phyloP scores from a whole-genome alignment of 495 filamentous ascomycete species.

The Podospora pseudopauciseta region DNA sequence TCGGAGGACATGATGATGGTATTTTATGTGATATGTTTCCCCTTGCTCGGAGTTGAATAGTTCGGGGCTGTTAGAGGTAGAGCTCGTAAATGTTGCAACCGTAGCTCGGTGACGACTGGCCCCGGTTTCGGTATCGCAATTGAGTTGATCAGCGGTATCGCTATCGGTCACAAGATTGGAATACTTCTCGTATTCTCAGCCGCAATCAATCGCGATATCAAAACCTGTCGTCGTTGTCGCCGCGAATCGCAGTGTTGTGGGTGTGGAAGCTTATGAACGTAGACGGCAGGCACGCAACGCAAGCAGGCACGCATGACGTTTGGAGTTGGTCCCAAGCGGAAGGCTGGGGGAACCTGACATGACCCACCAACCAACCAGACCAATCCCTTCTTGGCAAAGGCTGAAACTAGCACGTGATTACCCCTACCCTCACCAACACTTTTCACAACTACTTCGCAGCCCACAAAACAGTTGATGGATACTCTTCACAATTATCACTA shows the following conservation, averaged over 20 bases:
- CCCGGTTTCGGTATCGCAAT: neutral
- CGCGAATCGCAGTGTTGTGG: neutral
- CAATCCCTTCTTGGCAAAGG: neutral
- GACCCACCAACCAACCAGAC: neutral
- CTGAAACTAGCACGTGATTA: neutral
- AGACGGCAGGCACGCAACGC: neutral
- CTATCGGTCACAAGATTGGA: neutral
- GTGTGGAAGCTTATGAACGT: neutral
- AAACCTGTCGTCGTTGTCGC: constrained; percentile 2
- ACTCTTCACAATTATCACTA: neutral
- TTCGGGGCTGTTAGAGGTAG: neutral
- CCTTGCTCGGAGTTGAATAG: neutral
- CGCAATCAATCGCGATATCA: constrained; percentile 2
- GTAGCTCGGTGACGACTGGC: neutral
- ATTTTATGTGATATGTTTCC: neutral
- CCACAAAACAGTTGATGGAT: neutral
- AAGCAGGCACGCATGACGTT: neutral
- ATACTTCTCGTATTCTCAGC: neutral
- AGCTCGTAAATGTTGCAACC: too few relatives aligned
- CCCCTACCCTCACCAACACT: neutral
- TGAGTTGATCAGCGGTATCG: neutral
- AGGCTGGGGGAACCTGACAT: neutral
- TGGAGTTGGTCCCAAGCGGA: neutral
- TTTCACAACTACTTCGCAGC: neutral
- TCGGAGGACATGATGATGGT: constrained; percentile 25